phyloP scores from a whole-genome alignment of 306 rosid species.

The Prunus mira region DNA sequence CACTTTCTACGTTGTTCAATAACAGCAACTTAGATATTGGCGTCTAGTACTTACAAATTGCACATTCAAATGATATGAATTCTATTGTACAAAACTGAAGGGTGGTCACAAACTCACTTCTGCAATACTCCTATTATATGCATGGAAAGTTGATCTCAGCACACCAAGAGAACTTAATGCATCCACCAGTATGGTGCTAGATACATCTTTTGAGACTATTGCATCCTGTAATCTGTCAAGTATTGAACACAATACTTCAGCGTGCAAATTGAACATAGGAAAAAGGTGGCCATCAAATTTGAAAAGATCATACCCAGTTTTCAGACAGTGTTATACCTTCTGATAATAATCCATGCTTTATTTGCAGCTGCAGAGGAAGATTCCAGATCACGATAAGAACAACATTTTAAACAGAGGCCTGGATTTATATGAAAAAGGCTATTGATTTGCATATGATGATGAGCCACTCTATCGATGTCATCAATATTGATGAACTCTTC shows the following conservation, averaged over 20 bases:
- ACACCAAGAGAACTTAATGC: slow-evolving; percentile 52
- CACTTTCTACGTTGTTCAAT: background rate
- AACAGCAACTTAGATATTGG: background rate
- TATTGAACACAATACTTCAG: slow-evolving; percentile 8
- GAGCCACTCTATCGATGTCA: slow-evolving; percentile 33
- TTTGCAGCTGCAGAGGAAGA: slow-evolving; percentile 40
- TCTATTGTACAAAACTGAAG: background rate
- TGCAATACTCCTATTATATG: slow-evolving; percentile 66
- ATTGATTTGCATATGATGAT: slow-evolving; percentile 27
- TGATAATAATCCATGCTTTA: slow-evolving; percentile 48
- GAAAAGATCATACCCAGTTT: background rate
- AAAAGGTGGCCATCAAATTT: background rate
- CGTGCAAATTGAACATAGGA: background rate
- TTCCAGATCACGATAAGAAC: slow-evolving; percentile 62
- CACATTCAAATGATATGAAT: background rate
- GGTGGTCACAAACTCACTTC: slow-evolving; percentile 51
- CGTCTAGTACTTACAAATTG: background rate
- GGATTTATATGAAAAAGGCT: slow-evolving; percentile 37
- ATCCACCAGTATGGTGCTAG: slow-evolving; percentile 40
- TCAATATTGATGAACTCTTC: slow-evolving; percentile 24
- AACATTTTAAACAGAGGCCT: slow-evolving; percentile 65
- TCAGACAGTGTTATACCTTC: slow-evolving; percentile 38
- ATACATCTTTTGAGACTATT: slow-evolving; percentile 44
- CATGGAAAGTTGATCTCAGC: slow-evolving; percentile 65
- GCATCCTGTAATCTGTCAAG: slow-evolving; percentile 65